A percentile compares a stretch with the other conserved stretches of the same genome.
These are phyloP conservation scores for Periconia digitata DNA, from an alignment of 2,329 filamentous ascomycete species.

Conservation along the genomic window DNA sequence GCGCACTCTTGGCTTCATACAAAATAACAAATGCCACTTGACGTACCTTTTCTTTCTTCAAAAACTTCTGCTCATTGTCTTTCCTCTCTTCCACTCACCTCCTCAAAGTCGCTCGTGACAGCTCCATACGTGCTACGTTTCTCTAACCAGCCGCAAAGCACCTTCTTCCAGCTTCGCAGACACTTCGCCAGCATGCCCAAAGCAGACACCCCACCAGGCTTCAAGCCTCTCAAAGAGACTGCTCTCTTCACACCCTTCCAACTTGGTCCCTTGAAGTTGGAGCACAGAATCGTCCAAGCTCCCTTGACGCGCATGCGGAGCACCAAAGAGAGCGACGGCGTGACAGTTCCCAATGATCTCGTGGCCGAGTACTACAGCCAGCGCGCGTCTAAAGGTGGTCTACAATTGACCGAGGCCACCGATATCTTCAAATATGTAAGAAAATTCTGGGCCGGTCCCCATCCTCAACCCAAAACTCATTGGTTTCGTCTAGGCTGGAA, in stretches of 20 bases:
- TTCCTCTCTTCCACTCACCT: background rate
- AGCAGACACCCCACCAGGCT: conserved; percentile 31
- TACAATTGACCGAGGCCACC: conserved; percentile 62
- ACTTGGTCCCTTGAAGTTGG: conserved; percentile 36
- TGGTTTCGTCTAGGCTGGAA: conserved; percentile 37
- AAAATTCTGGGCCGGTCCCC: background rate
- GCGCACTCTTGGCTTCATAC: too few species aligned
- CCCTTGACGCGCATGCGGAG: conserved; percentile 49
- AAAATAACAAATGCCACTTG: too few species aligned
- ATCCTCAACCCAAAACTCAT: background rate
- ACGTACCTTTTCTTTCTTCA: too few species aligned
- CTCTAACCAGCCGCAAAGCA: background rate
- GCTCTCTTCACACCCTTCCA: conserved; percentile 36
- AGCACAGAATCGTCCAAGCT: conserved; percentile 44
- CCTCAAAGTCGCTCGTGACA: too few species aligned
- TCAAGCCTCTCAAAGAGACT: conserved; percentile 34
- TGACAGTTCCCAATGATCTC: conserved; percentile 51
- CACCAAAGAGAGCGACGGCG: conserved; percentile 49
- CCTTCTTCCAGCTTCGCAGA: conserved; percentile 3
- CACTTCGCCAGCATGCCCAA: conserved; percentile 29
- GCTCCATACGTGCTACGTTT: too few species aligned
- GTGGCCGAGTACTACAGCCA: conserved; percentile 57
- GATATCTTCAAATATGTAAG: conserved; percentile 38
- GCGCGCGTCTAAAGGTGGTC: conserved; percentile 56
- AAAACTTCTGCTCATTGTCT: background rate